Base-by-base conservation (phyloP, 2,329 filamentous ascomycete species). In the Didymosphaeria variabile region DNA sequence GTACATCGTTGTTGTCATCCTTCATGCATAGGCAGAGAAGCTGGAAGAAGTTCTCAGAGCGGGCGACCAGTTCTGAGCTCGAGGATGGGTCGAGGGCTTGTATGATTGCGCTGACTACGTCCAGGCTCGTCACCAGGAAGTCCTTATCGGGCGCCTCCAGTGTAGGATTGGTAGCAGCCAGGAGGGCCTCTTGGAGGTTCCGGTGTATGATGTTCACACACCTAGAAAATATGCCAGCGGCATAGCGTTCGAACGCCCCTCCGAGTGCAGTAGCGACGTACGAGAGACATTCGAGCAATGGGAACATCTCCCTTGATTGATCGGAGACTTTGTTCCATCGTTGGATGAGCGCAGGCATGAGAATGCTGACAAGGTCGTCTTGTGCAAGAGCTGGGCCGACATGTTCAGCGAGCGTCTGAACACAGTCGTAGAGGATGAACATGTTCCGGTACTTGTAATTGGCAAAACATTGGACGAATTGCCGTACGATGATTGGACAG, bases 381-480 rank as follows among this genome's bases (percentile, higher is more conserved):
- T 88, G 85, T n/a, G 93, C 91, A 66, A 99, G 84, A 36, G 91
- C 88, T 7, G 90, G 88, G 12, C 93, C 93, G 57, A 98, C 91
- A 73, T 93, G 91, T 78, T 99, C 95, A 3, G 95, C 95, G 59
- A 99, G 84, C 0, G 95, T 99, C 81, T 99, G 95, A 36, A 99
- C 92, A 78, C 95, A 98, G 80, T 99, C 95, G 81, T 99, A 99
- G 36, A 99, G 87, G 57, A 98, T 96, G 82, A 96, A 97, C 88
- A 98, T 97, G 82, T 99, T 99, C 72, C 93, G 90, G 79, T 98
- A 94, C 85, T 99, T 98, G 87, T 98, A 99, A 79, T 91, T 93
- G 56, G 85, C 87, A 79, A 99, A 99, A 79, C 95, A 99, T 62
- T 87, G 85, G 55, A 97, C 93, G 73, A 94, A 98, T 76, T 98